These are phyloP conservation scores for Corchorus olitorius DNA, from an alignment of 345 rosid species.

Conservation along the genomic window DNA sequence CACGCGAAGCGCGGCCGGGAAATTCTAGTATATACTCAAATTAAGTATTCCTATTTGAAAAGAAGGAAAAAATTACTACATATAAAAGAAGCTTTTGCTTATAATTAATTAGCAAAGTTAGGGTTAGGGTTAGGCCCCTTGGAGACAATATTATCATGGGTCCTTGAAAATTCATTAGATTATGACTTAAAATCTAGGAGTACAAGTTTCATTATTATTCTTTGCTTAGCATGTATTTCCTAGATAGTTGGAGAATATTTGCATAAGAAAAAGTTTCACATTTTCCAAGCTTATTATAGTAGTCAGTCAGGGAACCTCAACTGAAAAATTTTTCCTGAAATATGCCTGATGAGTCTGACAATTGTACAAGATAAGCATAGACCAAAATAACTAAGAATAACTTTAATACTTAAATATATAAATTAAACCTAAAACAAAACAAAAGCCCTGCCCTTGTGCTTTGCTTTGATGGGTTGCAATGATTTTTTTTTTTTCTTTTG, in stretches of 20 bases:
- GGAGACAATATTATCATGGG: not conserved
- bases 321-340: not conserved
- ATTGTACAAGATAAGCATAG: not conserved
- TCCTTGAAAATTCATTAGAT: not conserved
- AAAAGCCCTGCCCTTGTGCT: not conserved
- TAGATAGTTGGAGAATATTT: not conserved
- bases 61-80: too few relatives aligned
- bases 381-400: not conserved
- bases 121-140: too few relatives aligned
- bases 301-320: not conserved
- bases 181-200: not conserved
- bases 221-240: not conserved
- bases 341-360: not conserved
- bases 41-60: too few relatives aligned
- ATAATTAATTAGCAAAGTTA: too few relatives aligned
- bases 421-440: not conserved
- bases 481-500: slow-evolving; percentile 1
- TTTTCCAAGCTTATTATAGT: not conserved
- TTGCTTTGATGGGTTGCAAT: not conserved
- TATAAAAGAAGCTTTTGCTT: too few relatives aligned
- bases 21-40: too few relatives aligned
- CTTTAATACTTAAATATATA: not conserved
- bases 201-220: not conserved
- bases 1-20: too few relatives aligned
- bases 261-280: not conserved